Percentiles rank a stretch among this genome's conserved stretches.
These are phyloP conservation scores for Gossypium australe DNA, from an alignment of 345 rosid species.

Conservation along the genomic window DNA sequence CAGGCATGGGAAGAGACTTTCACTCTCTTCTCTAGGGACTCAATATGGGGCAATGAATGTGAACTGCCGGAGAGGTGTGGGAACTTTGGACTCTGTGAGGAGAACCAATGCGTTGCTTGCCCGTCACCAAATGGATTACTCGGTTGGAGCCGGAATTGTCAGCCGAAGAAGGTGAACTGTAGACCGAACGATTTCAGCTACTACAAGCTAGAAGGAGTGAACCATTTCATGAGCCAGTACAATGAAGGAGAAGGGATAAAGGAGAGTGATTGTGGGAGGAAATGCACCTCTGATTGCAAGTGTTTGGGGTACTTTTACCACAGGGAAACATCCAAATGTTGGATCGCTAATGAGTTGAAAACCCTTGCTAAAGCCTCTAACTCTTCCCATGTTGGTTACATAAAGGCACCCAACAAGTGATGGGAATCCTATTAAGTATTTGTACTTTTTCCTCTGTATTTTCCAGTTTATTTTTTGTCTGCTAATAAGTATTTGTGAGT, in stretches of 20 bases:
- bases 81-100: slow-evolving; percentile 41
- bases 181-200: slow-evolving; percentile 24
- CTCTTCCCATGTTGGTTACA: slow-evolving; percentile 32
- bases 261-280: slow-evolving; percentile 41
- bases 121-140: slow-evolving; percentile 31
- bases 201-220: slow-evolving; percentile 45
- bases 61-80: slow-evolving; percentile 40
- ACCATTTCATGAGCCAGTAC: slow-evolving; percentile 43
- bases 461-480: background rate
- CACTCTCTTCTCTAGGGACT: slow-evolving; percentile 30
- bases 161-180: slow-evolving; percentile 27
- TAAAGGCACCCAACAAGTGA: slow-evolving; percentile 26
- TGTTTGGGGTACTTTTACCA: slow-evolving; percentile 58
- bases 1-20: slow-evolving; percentile 38
- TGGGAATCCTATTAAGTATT: background rate
- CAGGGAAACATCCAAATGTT: slow-evolving; percentile 39
- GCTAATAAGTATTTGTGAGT: background rate
- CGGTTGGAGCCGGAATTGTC: slow-evolving; percentile 43
- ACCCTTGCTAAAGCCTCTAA: slow-evolving; percentile 33
- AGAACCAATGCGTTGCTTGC: slow-evolving; percentile 51
- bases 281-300: slow-evolving; percentile 51
- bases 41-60: slow-evolving; percentile 29
- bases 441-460: background rate
- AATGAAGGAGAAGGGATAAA: slow-evolving; percentile 34
- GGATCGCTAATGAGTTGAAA: slow-evolving; percentile 54